Percentiles rank a stretch among this genome's conserved stretches.
Conservation (phyloP, 1,284 basidiomycete genomes). For the Sphagnurus paluster region DNA sequence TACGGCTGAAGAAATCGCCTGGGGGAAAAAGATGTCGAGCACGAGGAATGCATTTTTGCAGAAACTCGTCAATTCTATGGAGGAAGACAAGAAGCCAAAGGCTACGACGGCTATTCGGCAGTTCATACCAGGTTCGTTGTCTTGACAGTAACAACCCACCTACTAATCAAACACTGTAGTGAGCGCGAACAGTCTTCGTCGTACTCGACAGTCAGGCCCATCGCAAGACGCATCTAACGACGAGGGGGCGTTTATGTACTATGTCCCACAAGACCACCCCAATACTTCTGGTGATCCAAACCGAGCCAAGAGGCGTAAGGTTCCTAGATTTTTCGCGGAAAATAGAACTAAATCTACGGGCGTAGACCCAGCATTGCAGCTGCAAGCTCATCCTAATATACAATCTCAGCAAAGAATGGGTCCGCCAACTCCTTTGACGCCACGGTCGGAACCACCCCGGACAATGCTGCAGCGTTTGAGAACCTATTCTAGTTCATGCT, state of each 20-base stretch:
- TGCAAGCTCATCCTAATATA: constrained; percentile 11
- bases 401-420: constrained; percentile 3
- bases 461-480: constrained; percentile 45
- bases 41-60: constrained; percentile 64
- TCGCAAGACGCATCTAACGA: constrained; percentile 28
- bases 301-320: constrained; percentile 10
- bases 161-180: constrained; percentile 12
- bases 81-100: constrained; percentile 49
- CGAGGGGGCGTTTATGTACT: constrained; percentile 41
- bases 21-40: constrained; percentile 66
- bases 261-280: constrained; percentile 37
- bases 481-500: constrained; percentile 6
- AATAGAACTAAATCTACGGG: background rate
- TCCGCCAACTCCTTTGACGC: background rate
- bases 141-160: background rate
- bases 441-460: constrained; percentile 29
- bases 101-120: constrained; percentile 34
- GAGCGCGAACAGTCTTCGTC: constrained; percentile 14
- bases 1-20: constrained; percentile 62
- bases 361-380: constrained; percentile 8
- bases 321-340: background rate
- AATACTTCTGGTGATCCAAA: constrained; percentile 1
- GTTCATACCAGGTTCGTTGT: constrained; percentile 41
- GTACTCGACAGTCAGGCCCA: constrained; percentile 21
- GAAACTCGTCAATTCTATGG: constrained; percentile 50